These are phyloP conservation scores for Pseudogymnoascus sp. DNA, from an alignment of 2,329 filamentous ascomycete species.

Conservation along the genomic window DNA sequence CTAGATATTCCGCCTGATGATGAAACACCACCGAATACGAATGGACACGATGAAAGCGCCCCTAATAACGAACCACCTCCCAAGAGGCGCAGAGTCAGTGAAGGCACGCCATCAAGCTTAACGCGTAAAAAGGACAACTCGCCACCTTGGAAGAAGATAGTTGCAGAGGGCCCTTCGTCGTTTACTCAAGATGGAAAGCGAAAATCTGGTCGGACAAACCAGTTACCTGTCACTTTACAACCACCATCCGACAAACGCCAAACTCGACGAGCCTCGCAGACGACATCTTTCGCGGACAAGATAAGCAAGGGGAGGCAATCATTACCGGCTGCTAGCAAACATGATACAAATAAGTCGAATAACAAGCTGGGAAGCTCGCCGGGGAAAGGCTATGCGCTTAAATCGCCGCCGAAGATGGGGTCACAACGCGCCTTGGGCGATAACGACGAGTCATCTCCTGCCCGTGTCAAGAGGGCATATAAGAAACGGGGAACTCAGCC, in stretches of 20 bases:
- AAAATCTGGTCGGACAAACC: conserved; percentile 58
- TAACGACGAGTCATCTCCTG: not conserved
- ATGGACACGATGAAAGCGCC: conserved; percentile 24
- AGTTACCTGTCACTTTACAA: conserved; percentile 45
- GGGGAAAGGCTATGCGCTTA: not conserved
- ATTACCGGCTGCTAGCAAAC: not conserved
- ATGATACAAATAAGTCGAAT: not conserved
- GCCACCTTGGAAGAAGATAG: conserved; percentile 86
- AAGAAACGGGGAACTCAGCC: conserved; percentile 17
- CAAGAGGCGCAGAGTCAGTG: conserved; percentile 58
- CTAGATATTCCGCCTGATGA: conserved; percentile 21
- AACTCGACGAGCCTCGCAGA: conserved; percentile 40
- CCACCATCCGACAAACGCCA: conserved; percentile 43
- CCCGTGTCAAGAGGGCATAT: conserved; percentile 14
- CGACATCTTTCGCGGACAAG: conserved; percentile 17
- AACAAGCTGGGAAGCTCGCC: not conserved
- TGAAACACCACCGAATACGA: conserved; percentile 24
- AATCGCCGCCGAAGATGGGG: not conserved
- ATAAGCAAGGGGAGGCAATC: not conserved
- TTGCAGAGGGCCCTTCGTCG: conserved; percentile 78
- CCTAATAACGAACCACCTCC: conserved; percentile 43
- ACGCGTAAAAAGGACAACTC: conserved; percentile 53
- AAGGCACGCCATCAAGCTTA: conserved; percentile 35
- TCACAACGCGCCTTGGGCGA: not conserved
- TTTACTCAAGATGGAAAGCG: conserved; percentile 67